Evolutionary conservation across 768 basidiomycete genomes (phyloP), one percentile per base, ranked within the genome.

Genomic region (Tricholoma sp.): DNA sequence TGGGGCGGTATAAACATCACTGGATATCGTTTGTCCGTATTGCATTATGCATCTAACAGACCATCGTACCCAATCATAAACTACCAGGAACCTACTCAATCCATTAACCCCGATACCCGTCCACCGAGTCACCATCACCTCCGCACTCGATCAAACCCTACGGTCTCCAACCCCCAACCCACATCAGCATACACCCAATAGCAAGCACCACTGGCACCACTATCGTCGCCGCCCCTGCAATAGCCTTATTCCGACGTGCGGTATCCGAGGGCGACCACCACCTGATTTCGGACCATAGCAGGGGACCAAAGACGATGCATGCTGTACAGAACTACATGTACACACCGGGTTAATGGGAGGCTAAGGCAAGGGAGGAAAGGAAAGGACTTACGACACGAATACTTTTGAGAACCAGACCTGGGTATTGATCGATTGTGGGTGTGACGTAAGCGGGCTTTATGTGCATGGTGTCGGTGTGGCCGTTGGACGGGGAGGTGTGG

Each of bases 251-350:
- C 33, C 42, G 28, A 8, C 53, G 39, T 6, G 41, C 4, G 18
- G 39, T 56, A 24, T 54, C 56, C 11, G 59, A 52, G 17, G 77
- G 72, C 7, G 74, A 66, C 84, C 86, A 89, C 86, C 86, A 89
- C 29, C 85, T 75, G 31, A 95, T 76, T 70, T 98, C 95, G 9
- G 85, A 80, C 91, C 91, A 96, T 9, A 98, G 70, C 29, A 96
- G 76, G 0, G 95, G 95, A 8, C 89, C 75, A 61, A 98, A 86
- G 1, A 98, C 93, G n/a, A 93, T 69, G 57, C 87, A 89, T 0
- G 95, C 95, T 2, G 88, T 93, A 83, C 86, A 95, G 69, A 98
- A 89, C 89, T 94, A 66, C 13, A 24, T 29, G 17, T 6, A 50
- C 13, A 15, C 34, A 6, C 8, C 13, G 29, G 11, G 28, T 44